A percentile compares a stretch with the other conserved stretches of the same genome.
Conservation (phyloP, 495 filamentous ascomycete species). For the Hypoxylon cercidicola region DNA sequence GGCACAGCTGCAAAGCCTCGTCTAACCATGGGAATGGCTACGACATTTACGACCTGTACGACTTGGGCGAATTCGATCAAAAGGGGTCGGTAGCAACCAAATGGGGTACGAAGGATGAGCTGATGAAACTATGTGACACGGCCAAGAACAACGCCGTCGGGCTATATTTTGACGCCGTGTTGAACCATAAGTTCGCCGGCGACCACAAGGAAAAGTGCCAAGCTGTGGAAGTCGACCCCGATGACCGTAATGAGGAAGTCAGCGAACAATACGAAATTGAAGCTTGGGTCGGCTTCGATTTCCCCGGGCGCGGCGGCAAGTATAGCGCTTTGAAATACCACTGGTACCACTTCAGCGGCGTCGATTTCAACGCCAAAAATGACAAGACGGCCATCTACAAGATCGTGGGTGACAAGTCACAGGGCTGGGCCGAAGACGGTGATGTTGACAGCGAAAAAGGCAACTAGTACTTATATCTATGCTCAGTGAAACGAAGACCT, state of each 20-base stretch:
- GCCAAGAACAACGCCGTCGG: conserved; percentile 66
- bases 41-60: conserved; percentile 64
- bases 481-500: not conserved
- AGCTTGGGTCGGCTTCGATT: conserved; percentile 75
- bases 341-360: conserved; percentile 76
- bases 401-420: conserved; percentile 67
- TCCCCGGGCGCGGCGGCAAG: conserved; percentile 65
- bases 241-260: conserved; percentile 64
- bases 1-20: conserved; percentile 68
- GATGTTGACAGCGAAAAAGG: conserved; percentile 74
- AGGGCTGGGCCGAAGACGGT: conserved; percentile 66
- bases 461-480: conserved; percentile 70
- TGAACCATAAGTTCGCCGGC: conserved; percentile 80
- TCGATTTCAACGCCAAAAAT: conserved; percentile 71
- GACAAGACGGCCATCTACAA: conserved; percentile 73
- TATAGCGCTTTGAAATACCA: conserved; percentile 73
- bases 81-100: conserved; percentile 1
- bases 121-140: conserved; percentile 61
- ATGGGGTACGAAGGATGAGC: conserved; percentile 71
- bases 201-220: conserved; percentile 69
- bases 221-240: conserved; percentile 61
- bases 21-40: conserved; percentile 66
- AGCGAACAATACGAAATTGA: conserved; percentile 70
- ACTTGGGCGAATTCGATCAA: conserved; percentile 1
- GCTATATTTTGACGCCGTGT: conserved; percentile 78